Conservation (phyloP, 1,139 yeast species). For the Yamadazyma atmosphaerica region DNA sequence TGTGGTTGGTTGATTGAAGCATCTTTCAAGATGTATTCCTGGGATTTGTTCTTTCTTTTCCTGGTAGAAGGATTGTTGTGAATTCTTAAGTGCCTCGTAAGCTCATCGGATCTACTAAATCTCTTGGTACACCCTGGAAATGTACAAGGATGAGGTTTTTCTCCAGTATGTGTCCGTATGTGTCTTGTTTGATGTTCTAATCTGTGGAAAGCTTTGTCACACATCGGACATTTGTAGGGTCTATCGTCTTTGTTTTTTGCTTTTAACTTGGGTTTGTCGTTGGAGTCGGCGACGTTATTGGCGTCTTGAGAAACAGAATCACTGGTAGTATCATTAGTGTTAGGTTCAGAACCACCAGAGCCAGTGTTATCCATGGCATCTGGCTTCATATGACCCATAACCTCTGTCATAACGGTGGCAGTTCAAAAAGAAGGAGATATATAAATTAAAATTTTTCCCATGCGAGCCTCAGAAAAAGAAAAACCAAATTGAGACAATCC, state of each 20-base stretch:
- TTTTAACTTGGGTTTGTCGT: slow-evolving; percentile 4
- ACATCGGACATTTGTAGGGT: slow-evolving; percentile 61
- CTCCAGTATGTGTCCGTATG: slow-evolving; percentile 70
- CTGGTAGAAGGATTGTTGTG: slow-evolving; percentile 58
- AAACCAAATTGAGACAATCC: neutral
- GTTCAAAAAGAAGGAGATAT: neutral
- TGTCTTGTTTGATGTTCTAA: slow-evolving; percentile 72
- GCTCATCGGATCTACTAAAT: slow-evolving; percentile 67
- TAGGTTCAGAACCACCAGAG: neutral
- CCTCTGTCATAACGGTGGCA: slow-evolving; percentile 1
- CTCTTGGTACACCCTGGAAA: slow-evolving; percentile 66
- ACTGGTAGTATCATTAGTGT: neutral
- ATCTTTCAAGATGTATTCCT: slow-evolving; percentile 10
- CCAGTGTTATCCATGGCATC: neutral
- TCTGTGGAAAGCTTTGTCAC: slow-evolving; percentile 63
- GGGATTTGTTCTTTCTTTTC: slow-evolving; percentile 28
- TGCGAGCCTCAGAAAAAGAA: neutral
- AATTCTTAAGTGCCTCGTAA: slow-evolving; percentile 65
- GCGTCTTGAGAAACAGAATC: too few species aligned
- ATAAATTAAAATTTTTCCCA: neutral
- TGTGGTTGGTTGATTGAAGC: slow-evolving; percentile 6
- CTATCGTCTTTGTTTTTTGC: slow-evolving; percentile 23
- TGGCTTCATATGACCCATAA: neutral
- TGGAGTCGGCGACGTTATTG: too few species aligned
- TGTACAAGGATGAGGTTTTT: slow-evolving; percentile 73